Base-by-base conservation (phyloP, 2,329 filamentous ascomycete species). In the Diaporthe batatas region DNA sequence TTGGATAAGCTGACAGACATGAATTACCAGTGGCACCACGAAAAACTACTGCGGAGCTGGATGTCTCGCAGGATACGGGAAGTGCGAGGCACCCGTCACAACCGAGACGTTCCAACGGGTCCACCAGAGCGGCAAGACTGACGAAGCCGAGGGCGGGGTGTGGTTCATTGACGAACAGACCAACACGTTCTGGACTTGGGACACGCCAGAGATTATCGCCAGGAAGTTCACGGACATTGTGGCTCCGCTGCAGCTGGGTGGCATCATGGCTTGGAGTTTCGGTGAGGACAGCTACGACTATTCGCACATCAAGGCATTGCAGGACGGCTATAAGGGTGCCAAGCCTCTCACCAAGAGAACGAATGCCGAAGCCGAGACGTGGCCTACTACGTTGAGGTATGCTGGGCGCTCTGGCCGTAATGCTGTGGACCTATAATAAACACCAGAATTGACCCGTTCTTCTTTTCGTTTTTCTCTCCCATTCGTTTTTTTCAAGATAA, bases 131-230 rank as follows among this genome's bases (percentile, higher is more conserved):
- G 65, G 32, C 1, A 25, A 16, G 5, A n/a, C 3, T 2, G 65
- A 39, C 42, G 65, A 44, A 6, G 16, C 39, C 0, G 42, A 68
- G 8, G 65, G 49, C 2, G 65, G 16, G 4, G 36, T 55, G 65
- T 68, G 49, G 65, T 32, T 32, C 7, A 32, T 68, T 39, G 65
- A 68, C 21, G 8, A 44, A 10, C 25, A 47, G 23, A 68, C 47
- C 7, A 68, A 55, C 21, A 54, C 65, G 2, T 68, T 68, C 65
- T 68, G 65, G 65, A 68, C 65, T 12, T 68, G 65, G 65, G 49
- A 68, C 6, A 68, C 64, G 3, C 65, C 65, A 16, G 18, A 18
- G 7, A 8, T 44, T 1, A 68, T 68, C 16, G 23, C 49, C 10
- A 55, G 32, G 51, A 68, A 68, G 36, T 64, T 64, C 25, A 64